These are phyloP conservation scores for Diplogelasinospora grovesii DNA, from an alignment of 495 filamentous ascomycete species.

Conservation along the genomic window DNA sequence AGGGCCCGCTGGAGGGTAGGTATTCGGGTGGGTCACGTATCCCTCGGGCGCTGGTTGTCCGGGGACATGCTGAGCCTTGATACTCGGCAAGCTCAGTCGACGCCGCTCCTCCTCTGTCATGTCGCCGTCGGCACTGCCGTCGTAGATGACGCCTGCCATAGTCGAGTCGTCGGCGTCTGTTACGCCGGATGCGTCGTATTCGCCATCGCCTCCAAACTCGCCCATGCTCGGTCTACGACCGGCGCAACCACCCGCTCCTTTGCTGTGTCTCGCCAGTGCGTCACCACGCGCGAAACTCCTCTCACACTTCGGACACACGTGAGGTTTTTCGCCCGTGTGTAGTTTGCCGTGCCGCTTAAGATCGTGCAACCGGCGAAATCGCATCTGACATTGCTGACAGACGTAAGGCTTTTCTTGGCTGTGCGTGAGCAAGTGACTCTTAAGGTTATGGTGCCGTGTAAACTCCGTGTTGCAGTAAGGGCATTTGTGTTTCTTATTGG, in stretches of 20 bases:
- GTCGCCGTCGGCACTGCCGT: constrained; percentile 46
- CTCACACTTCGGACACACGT: constrained; percentile 89
- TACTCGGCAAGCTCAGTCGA: constrained; percentile 60
- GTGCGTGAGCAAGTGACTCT: constrained; percentile 94
- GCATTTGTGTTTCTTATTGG: constrained; percentile 87
- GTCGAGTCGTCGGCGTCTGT: constrained; percentile 61
- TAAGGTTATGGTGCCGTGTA: constrained; percentile 97
- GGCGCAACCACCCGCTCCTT: constrained; percentile 92
- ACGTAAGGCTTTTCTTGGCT: constrained; percentile 97
- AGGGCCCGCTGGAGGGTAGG: constrained; percentile 67
- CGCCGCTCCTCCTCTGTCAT: constrained; percentile 47
- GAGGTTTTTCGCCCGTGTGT: constrained; percentile 92
- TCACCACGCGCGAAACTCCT: constrained; percentile 93
- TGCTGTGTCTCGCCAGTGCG: constrained; percentile 88
- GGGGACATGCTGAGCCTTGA: constrained; percentile 61
- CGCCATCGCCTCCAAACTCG: constrained; percentile 75
- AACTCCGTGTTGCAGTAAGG: constrained; percentile 95
- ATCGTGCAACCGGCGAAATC: constrained; percentile 90
- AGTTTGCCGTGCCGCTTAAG: constrained; percentile 94
- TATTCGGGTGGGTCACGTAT: constrained; percentile 47
- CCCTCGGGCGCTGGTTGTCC: constrained; percentile 39
- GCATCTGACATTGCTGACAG: constrained; percentile 79
- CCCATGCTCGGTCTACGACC: constrained; percentile 82
- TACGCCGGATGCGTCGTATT: constrained; percentile 45
- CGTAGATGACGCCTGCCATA: constrained; percentile 75